Evolutionary conservation across 306 rosid genomes (phyloP).

Genomic region (Erythrophleum fordii): DNA sequence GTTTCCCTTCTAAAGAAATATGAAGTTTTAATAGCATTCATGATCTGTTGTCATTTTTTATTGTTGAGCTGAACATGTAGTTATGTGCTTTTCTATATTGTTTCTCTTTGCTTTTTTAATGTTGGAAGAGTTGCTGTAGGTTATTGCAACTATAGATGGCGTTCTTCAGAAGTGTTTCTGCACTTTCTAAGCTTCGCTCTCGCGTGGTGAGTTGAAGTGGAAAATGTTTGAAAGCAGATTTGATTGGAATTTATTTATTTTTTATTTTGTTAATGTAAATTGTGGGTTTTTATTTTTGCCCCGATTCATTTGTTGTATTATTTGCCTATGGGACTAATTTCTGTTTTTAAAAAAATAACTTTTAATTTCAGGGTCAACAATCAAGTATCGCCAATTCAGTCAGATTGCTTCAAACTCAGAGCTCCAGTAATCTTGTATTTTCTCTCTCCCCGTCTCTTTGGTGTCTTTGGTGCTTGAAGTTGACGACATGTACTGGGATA

Average conservation of each 20-base stretch:
- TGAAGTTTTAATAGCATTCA: neutral
- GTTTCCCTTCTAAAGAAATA: neutral
- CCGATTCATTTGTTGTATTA: neutral
- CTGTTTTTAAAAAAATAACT: neutral
- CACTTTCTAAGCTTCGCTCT: conserved; percentile 85
- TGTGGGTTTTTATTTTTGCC: neutral
- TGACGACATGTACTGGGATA: conserved; percentile 14
- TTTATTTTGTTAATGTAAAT: neutral
- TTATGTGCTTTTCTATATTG: neutral
- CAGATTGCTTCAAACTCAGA: conserved; percentile 85
- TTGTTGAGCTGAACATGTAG: neutral
- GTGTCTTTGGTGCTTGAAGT: conserved; percentile 22
- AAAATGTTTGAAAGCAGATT: neutral
- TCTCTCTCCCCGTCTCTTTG: conserved; percentile 9
- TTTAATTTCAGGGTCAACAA: conserved; percentile 74
- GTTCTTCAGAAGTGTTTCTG: conserved; percentile 70
- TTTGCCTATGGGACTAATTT: conserved; percentile 2
- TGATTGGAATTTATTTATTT: neutral
- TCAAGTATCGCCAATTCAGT: conserved; percentile 70
- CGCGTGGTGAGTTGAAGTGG: conserved; percentile 59
- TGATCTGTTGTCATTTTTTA: neutral
- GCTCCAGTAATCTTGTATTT: conserved; percentile 66
- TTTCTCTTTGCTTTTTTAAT: neutral
- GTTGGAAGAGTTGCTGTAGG: conserved; percentile 25
- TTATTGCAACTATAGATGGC: conserved; percentile 41